A percentile compares a stretch with the other conserved stretches of the same genome.
Conservation (phyloP, 176 grass and related monocot genomes). For the Aegilops tauschii region DNA sequence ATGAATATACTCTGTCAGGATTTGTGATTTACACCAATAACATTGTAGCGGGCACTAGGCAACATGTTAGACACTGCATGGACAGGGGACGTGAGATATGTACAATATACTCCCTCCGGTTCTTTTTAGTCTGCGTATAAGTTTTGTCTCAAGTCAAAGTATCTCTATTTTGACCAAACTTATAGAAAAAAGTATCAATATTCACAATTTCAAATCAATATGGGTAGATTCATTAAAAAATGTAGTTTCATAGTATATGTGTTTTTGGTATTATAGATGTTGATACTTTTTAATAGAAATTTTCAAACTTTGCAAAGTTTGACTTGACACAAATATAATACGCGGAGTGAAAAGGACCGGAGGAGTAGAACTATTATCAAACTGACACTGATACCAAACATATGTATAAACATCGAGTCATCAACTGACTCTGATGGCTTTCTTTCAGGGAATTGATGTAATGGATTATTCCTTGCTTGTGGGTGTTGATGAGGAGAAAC, state of each 20-base stretch:
- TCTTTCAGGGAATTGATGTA: slow-evolving; percentile 85
- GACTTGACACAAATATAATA: too few species aligned
- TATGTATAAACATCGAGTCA: not conserved
- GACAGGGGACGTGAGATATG: not conserved
- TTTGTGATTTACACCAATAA: not conserved
- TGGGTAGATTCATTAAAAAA: too few species aligned
- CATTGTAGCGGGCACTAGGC: not conserved
- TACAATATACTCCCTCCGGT: not conserved
- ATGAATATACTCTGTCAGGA: not conserved
- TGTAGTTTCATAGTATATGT: too few species aligned
- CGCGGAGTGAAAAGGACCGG: too few species aligned
- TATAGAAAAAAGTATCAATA: too few species aligned
- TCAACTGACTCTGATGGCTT: slow-evolving; percentile 19
- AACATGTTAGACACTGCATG: not conserved
- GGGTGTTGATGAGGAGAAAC: slow-evolving; percentile 93
- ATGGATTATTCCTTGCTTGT: slow-evolving; percentile 99
- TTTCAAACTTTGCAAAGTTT: too few species aligned
- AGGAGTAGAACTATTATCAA: not conserved
- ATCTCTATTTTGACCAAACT: too few species aligned
- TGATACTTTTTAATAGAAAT: too few species aligned
- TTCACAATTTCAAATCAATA: too few species aligned
- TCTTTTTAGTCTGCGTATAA: too few species aligned
- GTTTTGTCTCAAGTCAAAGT: too few species aligned
- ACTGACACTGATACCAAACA: slow-evolving; percentile 15
- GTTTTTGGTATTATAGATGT: too few species aligned